Conservation (phyloP, 441 rosid genomes). For the Breynia disticha region DNA sequence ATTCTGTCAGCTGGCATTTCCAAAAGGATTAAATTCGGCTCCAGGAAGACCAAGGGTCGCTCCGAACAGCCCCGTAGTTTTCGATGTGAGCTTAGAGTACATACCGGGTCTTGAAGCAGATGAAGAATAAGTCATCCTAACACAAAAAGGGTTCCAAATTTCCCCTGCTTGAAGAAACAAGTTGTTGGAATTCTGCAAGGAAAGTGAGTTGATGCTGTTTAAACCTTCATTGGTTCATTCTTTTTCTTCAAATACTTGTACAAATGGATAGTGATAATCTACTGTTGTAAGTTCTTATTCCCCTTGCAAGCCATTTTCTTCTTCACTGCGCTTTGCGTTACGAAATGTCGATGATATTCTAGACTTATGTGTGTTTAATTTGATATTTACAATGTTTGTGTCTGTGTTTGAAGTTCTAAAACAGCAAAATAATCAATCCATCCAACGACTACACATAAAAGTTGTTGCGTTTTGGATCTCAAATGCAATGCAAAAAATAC, state of each 20-base stretch:
- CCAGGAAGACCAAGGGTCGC: constrained; percentile 98
- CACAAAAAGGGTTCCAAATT: background rate
- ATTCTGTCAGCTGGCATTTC: constrained; percentile 67
- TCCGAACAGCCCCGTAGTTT: constrained; percentile 76
- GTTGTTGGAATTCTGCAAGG: background rate
- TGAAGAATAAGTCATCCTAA: constrained; percentile 31
- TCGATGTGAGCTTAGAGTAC: constrained; percentile 84
- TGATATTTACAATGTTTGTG: too few relatives aligned
- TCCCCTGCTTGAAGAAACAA: background rate
- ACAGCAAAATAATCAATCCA: too few relatives aligned
- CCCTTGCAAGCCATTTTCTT: too few relatives aligned
- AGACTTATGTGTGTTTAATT: too few relatives aligned
- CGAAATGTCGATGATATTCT: too few relatives aligned
- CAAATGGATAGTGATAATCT: background rate
- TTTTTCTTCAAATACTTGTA: background rate
- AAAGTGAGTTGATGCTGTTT: background rate
- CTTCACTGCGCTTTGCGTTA: too few relatives aligned
- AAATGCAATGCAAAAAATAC: too few relatives aligned
- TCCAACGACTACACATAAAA: too few relatives aligned
- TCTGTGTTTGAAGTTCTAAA: too few relatives aligned
- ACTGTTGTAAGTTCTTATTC: too few relatives aligned
- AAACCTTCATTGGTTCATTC: background rate
- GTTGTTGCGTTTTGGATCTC: too few relatives aligned
- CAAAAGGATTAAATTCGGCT: constrained; percentile 77
- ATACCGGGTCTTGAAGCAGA: constrained; percentile 80